Evolutionary conservation across 768 basidiomycete genomes (phyloP).

Genomic region (Aureoboletus auriporus): DNA sequence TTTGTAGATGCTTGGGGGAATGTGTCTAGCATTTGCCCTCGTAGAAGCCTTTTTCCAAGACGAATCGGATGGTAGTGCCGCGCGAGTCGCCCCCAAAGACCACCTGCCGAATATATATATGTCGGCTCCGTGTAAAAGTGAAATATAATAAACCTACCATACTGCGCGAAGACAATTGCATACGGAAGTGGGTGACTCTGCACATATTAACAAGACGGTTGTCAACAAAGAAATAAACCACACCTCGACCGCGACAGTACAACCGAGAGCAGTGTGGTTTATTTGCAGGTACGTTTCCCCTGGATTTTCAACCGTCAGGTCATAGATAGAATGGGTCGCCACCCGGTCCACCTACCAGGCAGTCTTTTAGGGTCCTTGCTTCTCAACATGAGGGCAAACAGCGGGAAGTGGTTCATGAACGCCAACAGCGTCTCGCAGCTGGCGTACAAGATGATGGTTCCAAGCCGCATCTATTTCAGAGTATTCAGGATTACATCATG

Average conservation of each 20-base stretch:
- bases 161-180: slow-evolving; percentile 53
- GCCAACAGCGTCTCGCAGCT: slow-evolving; percentile 61
- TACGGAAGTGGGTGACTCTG: slow-evolving; percentile 55
- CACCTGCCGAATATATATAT: slow-evolving; percentile 30
- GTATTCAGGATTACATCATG: background rate
- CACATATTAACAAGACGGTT: slow-evolving; percentile 2
- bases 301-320: slow-evolving; percentile 6
- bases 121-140: slow-evolving; percentile 1
- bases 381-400: slow-evolving; percentile 83
- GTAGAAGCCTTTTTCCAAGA: slow-evolving; percentile 44
- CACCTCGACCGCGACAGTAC: slow-evolving; percentile 20
- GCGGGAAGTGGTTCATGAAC: slow-evolving; percentile 88
- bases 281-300: slow-evolving; percentile 26
- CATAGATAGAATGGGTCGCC: background rate
- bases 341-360: slow-evolving; percentile 52
- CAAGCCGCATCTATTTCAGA: slow-evolving; percentile 44
- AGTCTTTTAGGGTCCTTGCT: slow-evolving; percentile 79
- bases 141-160: slow-evolving; percentile 34
- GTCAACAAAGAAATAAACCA: background rate
- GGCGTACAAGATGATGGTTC: slow-evolving; percentile 56
- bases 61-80: slow-evolving; percentile 58
- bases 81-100: slow-evolving; percentile 46
- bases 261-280: slow-evolving; percentile 24
- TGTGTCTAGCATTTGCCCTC: slow-evolving; percentile 46
- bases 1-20: slow-evolving; percentile 34